Evolutionary conservation across 345 rosid species (phyloP).

Genomic region (Eucalyptus polyanthemos): DNA sequence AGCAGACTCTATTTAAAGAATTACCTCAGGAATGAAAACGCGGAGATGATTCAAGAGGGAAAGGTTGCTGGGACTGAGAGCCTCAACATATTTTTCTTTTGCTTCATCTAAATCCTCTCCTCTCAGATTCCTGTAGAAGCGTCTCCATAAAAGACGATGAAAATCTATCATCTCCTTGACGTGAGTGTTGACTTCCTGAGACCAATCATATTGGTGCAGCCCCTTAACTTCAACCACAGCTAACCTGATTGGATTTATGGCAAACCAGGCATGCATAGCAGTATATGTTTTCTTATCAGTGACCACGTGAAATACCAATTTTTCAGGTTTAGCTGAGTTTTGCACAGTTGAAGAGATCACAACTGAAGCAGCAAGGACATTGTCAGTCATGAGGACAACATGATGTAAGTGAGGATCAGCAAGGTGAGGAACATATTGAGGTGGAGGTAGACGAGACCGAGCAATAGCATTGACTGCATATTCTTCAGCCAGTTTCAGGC

Average conservation of each 20-base stretch:
- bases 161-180: conserved; percentile 68
- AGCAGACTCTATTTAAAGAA: neutral
- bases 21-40: conserved; percentile 72
- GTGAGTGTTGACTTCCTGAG: conserved; percentile 51
- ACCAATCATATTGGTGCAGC: conserved; percentile 89
- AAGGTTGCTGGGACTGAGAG: conserved; percentile 50
- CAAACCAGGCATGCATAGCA: conserved; percentile 97
- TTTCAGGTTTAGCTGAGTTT: conserved; percentile 50
- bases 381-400: conserved; percentile 74
- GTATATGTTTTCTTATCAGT: conserved; percentile 92
- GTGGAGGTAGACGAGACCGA: conserved; percentile 69
- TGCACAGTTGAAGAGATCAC: conserved; percentile 65
- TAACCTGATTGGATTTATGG: conserved; percentile 48
- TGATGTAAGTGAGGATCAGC: conserved; percentile 63
- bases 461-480: conserved; percentile 77
- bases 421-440: conserved; percentile 58
- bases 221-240: conserved; percentile 88
- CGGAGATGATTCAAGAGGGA: conserved; percentile 84
- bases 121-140: conserved; percentile 40
- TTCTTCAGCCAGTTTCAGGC: conserved; percentile 80
- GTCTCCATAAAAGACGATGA: conserved; percentile 59
- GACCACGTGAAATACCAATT: conserved; percentile 74
- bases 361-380: conserved; percentile 87
- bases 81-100: conserved; percentile 28
- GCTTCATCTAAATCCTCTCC: conserved; percentile 30